phyloP scores from a whole-genome alignment of 768 basidiomycete genomes.

The Boletus rufocinnamomeus region DNA sequence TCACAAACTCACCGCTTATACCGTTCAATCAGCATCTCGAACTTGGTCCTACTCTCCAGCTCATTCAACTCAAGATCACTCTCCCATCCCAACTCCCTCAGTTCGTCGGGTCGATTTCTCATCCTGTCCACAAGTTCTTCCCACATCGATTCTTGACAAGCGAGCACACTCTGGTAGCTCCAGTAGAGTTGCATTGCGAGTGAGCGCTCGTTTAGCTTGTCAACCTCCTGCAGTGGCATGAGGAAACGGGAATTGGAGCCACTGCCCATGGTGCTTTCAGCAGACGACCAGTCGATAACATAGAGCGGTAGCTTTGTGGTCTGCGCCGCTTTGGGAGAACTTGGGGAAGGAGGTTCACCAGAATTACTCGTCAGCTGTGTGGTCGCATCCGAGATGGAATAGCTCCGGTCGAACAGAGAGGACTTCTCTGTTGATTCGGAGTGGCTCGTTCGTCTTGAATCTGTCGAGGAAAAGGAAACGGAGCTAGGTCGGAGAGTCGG shows the following conservation, averaged over 20 bases:
- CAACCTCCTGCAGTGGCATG: slow-evolving; percentile 45
- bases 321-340: slow-evolving; percentile 11
- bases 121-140: slow-evolving; percentile 66
- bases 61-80: slow-evolving; percentile 63
- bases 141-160: slow-evolving; percentile 77
- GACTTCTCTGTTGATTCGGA: slow-evolving; percentile 38
- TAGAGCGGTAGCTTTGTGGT: slow-evolving; percentile 36
- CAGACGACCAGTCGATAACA: slow-evolving; percentile 49
- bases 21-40: slow-evolving; percentile 59
- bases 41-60: slow-evolving; percentile 55
- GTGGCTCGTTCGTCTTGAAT: slow-evolving; percentile 37
- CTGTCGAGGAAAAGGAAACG: slow-evolving; percentile 53
- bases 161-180: slow-evolving; percentile 61
- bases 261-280: slow-evolving; percentile 42
- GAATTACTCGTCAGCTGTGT: slow-evolving; percentile 25
- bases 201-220: slow-evolving; percentile 54
- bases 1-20: slow-evolving; percentile 49
- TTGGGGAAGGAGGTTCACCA: slow-evolving; percentile 25
- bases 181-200: slow-evolving; percentile 72
- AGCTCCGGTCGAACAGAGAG: slow-evolving; percentile 32
- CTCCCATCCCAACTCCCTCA: slow-evolving; percentile 68
- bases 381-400: slow-evolving; percentile 30
- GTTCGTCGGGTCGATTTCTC: slow-evolving; percentile 54
- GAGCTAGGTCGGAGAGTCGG: slow-evolving; percentile 42
- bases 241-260: slow-evolving; percentile 37